Conservation (phyloP, 2,329 filamentous ascomycete species). For the Aureobasidium uvarum region DNA sequence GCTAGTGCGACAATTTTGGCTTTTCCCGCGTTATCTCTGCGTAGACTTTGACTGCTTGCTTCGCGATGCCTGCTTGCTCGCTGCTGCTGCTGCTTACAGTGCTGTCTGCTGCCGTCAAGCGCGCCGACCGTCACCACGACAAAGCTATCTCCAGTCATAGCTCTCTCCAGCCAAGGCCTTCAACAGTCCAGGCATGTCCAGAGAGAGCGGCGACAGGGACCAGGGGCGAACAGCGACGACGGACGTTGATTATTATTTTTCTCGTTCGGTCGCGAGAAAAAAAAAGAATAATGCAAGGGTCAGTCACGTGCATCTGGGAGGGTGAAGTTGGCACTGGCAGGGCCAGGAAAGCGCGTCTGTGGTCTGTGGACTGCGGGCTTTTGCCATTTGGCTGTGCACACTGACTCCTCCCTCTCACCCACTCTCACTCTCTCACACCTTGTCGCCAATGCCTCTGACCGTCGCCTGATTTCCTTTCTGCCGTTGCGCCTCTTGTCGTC, state of each 20-base stretch:
- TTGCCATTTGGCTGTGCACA: slow-evolving; percentile 14
- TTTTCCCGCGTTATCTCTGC: slow-evolving; percentile 24
- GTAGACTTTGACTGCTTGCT: slow-evolving; percentile 22
- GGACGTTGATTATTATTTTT: not conserved
- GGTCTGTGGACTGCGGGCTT: slow-evolving; percentile 9
- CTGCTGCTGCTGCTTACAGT: slow-evolving; percentile 9
- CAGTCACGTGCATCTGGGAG: slow-evolving; percentile 14
- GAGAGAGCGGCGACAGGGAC: not conserved
- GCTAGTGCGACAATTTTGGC: slow-evolving; percentile 20
- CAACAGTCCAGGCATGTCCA: slow-evolving; percentile 6
- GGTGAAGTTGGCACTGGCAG: slow-evolving; percentile 12
- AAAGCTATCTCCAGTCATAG: not conserved
- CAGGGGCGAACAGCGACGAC: not conserved
- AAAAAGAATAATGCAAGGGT: slow-evolving; percentile 20
- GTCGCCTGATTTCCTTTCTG: slow-evolving; percentile 15
- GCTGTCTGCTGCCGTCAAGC: slow-evolving; percentile 17
- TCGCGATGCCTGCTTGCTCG: slow-evolving; percentile 7
- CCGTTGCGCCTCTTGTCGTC: slow-evolving; percentile 13
- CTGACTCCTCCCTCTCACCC: slow-evolving; percentile 19
- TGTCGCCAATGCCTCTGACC: slow-evolving; percentile 19
- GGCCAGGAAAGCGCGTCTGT: slow-evolving; percentile 11
- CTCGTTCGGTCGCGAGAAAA: not conserved
- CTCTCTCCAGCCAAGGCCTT: slow-evolving; percentile 14
- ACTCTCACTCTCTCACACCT: slow-evolving; percentile 12
- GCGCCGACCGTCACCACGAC: not conserved